Base-by-base conservation (phyloP, 75 land plant genomes). In the Selaginella moellendorffii region DNA sequence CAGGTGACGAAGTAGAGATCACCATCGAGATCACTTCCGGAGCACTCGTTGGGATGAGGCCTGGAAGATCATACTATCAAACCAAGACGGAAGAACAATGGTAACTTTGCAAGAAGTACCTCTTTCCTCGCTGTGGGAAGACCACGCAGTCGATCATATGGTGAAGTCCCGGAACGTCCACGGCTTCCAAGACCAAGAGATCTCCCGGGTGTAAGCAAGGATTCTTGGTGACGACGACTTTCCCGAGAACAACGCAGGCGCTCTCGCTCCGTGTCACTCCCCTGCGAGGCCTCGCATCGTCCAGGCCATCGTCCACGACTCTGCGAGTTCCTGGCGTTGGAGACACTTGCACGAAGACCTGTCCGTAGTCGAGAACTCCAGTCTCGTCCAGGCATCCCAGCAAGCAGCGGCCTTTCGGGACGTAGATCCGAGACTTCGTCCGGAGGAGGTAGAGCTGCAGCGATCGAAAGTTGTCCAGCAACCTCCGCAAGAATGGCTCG, bases 11-110 rank as follows among this genome's bases (percentile, higher is more conserved):
- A 88, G 68, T 93, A 93, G 19, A 85, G 71, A 69, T 93, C 98
- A 18, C 98, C 98, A 82, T 93, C 98, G 68, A 93, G 71, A 67
- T 93, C 98, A 75, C 98, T 89, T 1, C 98, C 98, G 0, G 98
- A 93, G 67, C 98, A 93, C 62, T 93, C 98, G 71, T 81, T 82
- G 31, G 98, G 90, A 70, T 93, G 98, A 2, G 98, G 98, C 66
- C 98, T 93, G 59, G 23, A 25, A 68, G 14, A 5, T 36, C 10
- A 36, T 14, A 36, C 46, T n/a, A n/a, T n/a, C n/a, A n/a, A n/a
- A n/a, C n/a, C n/a, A n/a, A 36, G 10, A 36, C 46, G 46, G 46
- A 36, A 5, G 14, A 5, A 36, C 46, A 36, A 5, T 14, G 46
- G 5, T 5, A 5, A 36, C 5, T 36, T 5, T 36, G 5, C 46